Conservation (phyloP, 202 grass and related monocot species). For the Schoenoplectus tabernaemontani region DNA sequence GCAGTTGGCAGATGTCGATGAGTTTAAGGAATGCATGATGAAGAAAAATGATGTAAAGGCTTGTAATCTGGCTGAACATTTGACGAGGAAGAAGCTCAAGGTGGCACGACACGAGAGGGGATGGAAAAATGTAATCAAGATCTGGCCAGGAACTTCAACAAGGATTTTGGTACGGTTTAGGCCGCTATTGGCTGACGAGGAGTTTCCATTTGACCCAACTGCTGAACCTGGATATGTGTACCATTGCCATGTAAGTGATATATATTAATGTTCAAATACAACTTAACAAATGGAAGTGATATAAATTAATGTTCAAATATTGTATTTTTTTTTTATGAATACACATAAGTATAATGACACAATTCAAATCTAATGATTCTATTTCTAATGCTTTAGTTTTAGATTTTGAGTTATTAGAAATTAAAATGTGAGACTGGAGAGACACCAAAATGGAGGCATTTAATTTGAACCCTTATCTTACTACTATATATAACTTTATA, state of each 20-base stretch:
- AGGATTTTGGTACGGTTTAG: slow-evolving; percentile 65
- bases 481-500: too few species aligned
- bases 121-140: slow-evolving; percentile 98
- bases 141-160: slow-evolving; percentile 39
- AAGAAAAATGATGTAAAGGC: slow-evolving; percentile 43
- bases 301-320: too few species aligned
- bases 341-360: too few species aligned
- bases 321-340: too few species aligned
- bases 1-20: slow-evolving; percentile 30
- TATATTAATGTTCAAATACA: too few species aligned
- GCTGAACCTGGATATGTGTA: slow-evolving; percentile 76
- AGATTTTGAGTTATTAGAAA: too few species aligned
- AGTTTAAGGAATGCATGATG: slow-evolving; percentile 67
- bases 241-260: slow-evolving; percentile 71
- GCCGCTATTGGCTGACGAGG: slow-evolving; percentile 29
- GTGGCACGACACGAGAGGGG: slow-evolving; percentile 49
- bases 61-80: slow-evolving; percentile 34
- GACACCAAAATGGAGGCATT: too few species aligned
- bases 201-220: slow-evolving; percentile 58
- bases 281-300: too few species aligned
- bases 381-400: too few species aligned
- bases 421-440: too few species aligned
- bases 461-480: too few species aligned
- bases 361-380: too few species aligned
- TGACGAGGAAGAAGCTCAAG: slow-evolving; percentile 16